Evolutionary conservation across 192 early-diverging fungal genomes (phyloP).

Genomic region (Podila horticola): DNA sequence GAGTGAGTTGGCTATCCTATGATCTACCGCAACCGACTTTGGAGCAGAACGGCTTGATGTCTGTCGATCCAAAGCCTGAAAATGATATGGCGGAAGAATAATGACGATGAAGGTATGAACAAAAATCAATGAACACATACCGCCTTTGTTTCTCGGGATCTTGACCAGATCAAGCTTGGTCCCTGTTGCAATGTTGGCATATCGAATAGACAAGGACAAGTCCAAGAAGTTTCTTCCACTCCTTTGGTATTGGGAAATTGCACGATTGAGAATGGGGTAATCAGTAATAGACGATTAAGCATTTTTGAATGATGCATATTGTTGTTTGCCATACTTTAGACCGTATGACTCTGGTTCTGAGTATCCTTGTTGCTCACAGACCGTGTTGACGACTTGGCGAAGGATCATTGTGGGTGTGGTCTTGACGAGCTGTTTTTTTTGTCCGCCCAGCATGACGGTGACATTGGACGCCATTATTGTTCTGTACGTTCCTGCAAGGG

Average conservation of each 20-base stretch:
- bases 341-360: slow-evolving; percentile 58
- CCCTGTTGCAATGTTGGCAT: slow-evolving; percentile 78
- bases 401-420: slow-evolving; percentile 77
- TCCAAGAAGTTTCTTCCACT: slow-evolving; percentile 61
- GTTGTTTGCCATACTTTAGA: slow-evolving; percentile 47
- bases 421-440: slow-evolving; percentile 59
- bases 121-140: background rate
- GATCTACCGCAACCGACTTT: too few species aligned
- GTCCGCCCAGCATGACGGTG: slow-evolving; percentile 53
- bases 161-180: slow-evolving; percentile 70
- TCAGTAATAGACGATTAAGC: too few species aligned
- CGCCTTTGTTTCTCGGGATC: background rate
- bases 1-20: too few species aligned
- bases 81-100: background rate
- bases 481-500: background rate
- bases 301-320: too few species aligned
- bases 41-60: too few species aligned
- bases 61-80: background rate
- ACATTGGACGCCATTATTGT: slow-evolving; percentile 57
- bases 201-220: slow-evolving; percentile 74
- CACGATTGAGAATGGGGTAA: background rate
- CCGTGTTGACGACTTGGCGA: slow-evolving; percentile 63
- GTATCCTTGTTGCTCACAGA: slow-evolving; percentile 62
- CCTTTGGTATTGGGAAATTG: background rate
- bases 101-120: background rate